Percentiles rank a stretch among this genome's conserved stretches.
Evolutionary conservation across 2,329 filamentous ascomycete species (phyloP).

Genomic region (Tolypocladium sp.): DNA sequence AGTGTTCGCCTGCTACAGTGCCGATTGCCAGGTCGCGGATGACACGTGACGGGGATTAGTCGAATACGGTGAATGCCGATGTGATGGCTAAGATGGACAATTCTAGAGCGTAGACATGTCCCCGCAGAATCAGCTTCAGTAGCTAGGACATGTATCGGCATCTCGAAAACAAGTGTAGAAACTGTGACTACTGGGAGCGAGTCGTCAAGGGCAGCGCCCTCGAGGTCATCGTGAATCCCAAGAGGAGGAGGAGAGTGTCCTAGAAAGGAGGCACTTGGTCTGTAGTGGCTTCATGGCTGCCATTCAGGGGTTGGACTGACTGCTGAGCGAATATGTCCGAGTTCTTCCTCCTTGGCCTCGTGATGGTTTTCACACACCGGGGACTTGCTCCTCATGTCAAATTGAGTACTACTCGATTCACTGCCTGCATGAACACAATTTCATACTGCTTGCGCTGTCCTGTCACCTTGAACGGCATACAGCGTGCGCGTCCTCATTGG

Average conservation of each 20-base stretch:
- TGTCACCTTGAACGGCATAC: background rate
- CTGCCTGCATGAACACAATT: background rate
- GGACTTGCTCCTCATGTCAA: background rate
- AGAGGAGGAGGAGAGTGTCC: too few species aligned
- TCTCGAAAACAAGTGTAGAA: too few species aligned
- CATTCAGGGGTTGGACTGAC: background rate
- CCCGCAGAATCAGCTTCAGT: too few species aligned
- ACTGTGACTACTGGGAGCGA: background rate
- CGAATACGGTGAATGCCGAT: too few species aligned
- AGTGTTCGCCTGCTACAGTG: too few species aligned
- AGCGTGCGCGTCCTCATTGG: background rate
- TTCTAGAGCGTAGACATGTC: too few species aligned
- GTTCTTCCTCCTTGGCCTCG: background rate
- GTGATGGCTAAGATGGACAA: too few species aligned
- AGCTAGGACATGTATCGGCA: too few species aligned
- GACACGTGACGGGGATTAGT: too few species aligned
- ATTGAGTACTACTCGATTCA: background rate
- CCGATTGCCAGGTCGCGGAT: too few species aligned
- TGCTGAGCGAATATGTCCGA: background rate
- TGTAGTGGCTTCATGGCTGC: background rate
- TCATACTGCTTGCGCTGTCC: background rate
- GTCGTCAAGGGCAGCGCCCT: background rate
- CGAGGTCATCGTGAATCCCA: too few species aligned
- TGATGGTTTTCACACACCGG: background rate
- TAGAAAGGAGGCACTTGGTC: background rate